Conservation (phyloP, 257 asterid genomes). For the Primulina eburnea region DNA sequence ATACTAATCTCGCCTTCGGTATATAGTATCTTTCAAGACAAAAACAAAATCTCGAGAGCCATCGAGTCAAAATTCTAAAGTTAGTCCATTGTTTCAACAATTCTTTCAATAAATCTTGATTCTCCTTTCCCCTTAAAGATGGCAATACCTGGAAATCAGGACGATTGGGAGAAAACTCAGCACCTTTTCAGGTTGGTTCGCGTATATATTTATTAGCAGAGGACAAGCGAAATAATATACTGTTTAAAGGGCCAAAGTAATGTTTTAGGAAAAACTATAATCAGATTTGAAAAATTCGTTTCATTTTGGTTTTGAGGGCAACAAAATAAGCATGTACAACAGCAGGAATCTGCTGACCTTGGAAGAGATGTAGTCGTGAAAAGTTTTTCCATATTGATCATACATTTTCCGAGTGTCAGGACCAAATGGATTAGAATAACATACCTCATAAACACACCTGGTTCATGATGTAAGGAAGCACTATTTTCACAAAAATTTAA, state of each 20-base stretch:
- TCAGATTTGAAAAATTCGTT: background rate
- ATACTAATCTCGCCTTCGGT: conserved; percentile 12
- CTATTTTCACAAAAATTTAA: background rate
- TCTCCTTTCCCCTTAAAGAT: conserved; percentile 30
- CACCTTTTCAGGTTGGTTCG: background rate
- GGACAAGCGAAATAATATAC: too few relatives aligned
- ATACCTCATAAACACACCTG: conserved; percentile 27
- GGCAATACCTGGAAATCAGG: conserved; percentile 29
- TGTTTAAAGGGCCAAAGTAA: background rate
- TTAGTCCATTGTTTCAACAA: conserved; percentile 35
- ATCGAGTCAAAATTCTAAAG: conserved; percentile 24
- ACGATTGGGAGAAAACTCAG: background rate
- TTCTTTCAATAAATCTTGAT: conserved; percentile 25
- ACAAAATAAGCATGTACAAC: background rate
- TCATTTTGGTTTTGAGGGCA: background rate
- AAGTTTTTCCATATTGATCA: conserved; percentile 25
- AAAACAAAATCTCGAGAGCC: conserved; percentile 36
- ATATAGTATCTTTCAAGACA: conserved; percentile 31
- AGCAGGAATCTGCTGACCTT: conserved; percentile 18
- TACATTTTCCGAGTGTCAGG: conserved; percentile 28
- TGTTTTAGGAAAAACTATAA: background rate
- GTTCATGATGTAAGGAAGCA: conserved; percentile 11
- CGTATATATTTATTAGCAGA: too few relatives aligned
- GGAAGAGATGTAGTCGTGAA: conserved; percentile 34
- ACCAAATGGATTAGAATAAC: background rate